phyloP scores from a whole-genome alignment of 2,329 filamentous ascomycete genomes.

The Paracoccidioides brasiliensis region DNA sequence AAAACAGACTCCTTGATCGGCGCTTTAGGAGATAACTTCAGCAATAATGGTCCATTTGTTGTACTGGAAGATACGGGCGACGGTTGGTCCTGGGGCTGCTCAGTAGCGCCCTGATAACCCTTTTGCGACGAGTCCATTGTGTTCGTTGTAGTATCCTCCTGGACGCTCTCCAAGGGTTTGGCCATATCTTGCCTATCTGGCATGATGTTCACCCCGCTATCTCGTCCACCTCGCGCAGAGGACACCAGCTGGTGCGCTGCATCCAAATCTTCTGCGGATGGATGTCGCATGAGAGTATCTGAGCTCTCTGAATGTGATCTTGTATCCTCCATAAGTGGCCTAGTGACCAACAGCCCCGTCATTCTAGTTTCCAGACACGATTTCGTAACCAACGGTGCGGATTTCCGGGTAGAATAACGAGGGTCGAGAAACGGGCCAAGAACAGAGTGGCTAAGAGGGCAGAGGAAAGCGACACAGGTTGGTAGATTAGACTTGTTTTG shows the following conservation, averaged over 20 bases:
- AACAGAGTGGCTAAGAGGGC: too few species aligned
- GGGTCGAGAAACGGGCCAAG: too few species aligned
- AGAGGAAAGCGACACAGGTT: too few species aligned
- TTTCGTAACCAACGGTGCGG: not conserved
- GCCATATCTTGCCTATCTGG: slow-evolving; percentile 7
- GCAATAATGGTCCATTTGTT: not conserved
- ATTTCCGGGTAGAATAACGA: too few species aligned
- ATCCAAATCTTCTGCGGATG: slow-evolving; percentile 35
- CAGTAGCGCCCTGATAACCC: not conserved
- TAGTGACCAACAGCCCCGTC: slow-evolving; percentile 24
- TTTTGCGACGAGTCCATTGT: slow-evolving; percentile 5
- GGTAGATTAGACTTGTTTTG: too few species aligned
- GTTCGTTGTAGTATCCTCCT: slow-evolving; percentile 11
- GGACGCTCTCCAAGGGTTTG: slow-evolving; percentile 9
- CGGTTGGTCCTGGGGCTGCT: not conserved
- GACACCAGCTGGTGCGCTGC: slow-evolving; percentile 37
- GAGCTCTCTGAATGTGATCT: not conserved
- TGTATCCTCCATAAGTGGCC: not conserved
- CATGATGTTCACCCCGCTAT: slow-evolving; percentile 20
- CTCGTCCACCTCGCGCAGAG: slow-evolving; percentile 32
- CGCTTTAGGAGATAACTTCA: slow-evolving; percentile 22
- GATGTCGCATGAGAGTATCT: slow-evolving; percentile 21
- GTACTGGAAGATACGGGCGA: not conserved
- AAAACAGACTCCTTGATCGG: slow-evolving; percentile 26
- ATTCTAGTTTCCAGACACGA: not conserved